A percentile compares a stretch with the other conserved stretches of the same genome.
Conservation (phyloP, 306 rosid genomes). For the Quercus engelmannii region DNA sequence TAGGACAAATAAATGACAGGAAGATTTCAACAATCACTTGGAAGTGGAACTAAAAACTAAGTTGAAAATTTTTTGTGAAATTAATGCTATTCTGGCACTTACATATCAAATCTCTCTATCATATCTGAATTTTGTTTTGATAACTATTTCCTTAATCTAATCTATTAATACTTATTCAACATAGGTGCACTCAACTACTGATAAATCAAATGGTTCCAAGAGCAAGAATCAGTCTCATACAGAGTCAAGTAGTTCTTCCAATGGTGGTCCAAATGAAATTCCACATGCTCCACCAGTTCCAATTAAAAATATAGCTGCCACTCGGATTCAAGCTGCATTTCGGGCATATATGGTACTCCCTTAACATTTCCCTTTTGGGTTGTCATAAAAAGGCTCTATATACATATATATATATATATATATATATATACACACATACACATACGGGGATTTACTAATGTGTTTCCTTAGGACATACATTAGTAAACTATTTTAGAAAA, state of each 20-base stretch:
- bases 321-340: conserved; percentile 72
- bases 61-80: no score
- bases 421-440: no score
- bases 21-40: no score
- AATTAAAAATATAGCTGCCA: conserved; percentile 53
- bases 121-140: background rate
- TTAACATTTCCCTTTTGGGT: no score
- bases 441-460: no score
- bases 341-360: conserved; percentile 48
- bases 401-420: no score
- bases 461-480: rapidly evolving
- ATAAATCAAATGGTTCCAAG: conserved; percentile 23
- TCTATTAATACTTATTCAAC: conserved; percentile 6
- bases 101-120: background rate
- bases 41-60: no score
- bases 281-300: conserved; percentile 27
- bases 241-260: conserved; percentile 28
- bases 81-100: background rate
- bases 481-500: no score
- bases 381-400: no score
- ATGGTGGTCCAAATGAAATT: conserved; percentile 27
- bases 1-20: no score
- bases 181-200: conserved; percentile 30
- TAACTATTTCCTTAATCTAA: background rate
- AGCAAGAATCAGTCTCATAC: conserved; percentile 15